Conservation (phyloP, 2,329 filamentous ascomycete genomes). For the Pseudopithomyces chartarum region DNA sequence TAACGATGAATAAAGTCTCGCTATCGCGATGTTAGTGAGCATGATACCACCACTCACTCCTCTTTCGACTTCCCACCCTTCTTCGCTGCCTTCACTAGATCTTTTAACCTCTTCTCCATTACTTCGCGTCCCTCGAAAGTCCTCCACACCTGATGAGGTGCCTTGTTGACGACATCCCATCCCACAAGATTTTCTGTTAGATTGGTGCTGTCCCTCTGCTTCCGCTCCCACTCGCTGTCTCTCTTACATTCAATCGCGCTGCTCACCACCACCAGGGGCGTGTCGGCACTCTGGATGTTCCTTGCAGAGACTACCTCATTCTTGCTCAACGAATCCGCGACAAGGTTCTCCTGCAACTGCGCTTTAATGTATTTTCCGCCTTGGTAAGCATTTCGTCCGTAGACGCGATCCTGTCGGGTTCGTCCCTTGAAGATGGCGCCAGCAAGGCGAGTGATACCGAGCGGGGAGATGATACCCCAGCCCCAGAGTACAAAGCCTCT, state of each 20-base stretch:
- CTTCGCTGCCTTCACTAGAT: conserved; percentile 61
- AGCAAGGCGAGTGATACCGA: conserved; percentile 79
- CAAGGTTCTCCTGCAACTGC: conserved; percentile 89
- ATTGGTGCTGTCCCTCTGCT: conserved; percentile 81
- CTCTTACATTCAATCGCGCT: conserved; percentile 73
- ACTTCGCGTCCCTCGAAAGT: conserved; percentile 71
- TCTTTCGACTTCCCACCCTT: conserved; percentile 11
- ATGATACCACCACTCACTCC: neutral
- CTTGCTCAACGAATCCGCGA: conserved; percentile 81
- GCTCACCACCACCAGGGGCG: conserved; percentile 79
- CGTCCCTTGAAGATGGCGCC: conserved; percentile 84
- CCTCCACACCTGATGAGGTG: conserved; percentile 86
- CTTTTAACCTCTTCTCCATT: conserved; percentile 78
- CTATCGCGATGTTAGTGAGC: neutral
- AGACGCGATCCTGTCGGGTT: conserved; percentile 80
- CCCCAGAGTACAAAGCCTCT: conserved; percentile 87
- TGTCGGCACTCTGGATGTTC: conserved; percentile 76
- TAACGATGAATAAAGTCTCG: neutral
- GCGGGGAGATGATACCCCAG: conserved; percentile 81
- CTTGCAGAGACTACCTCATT: conserved; percentile 80
- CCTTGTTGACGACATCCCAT: conserved; percentile 87
- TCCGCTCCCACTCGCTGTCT: conserved; percentile 76
- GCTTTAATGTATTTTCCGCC: conserved; percentile 84
- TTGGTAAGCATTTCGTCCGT: conserved; percentile 79
- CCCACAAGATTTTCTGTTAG: conserved; percentile 77